Percentiles rank a stretch among this genome's conserved stretches.
These are phyloP conservation scores for Tetraselmis chui DNA, from an alignment of 139 green algal species.

Conservation along the genomic window DNA sequence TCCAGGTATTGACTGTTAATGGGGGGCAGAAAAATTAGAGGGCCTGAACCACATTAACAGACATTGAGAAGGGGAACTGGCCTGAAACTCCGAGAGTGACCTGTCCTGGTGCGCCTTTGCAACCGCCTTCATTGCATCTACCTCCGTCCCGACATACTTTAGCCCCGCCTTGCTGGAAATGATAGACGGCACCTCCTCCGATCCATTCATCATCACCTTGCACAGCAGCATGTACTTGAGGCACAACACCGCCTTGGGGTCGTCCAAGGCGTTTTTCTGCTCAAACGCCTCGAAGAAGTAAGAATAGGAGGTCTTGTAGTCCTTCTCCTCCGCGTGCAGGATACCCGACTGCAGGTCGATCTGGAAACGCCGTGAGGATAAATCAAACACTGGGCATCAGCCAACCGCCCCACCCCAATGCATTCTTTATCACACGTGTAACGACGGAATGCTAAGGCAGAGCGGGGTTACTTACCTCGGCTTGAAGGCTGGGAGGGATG, in stretches of 20 bases:
- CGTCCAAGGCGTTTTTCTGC: constrained; percentile 64
- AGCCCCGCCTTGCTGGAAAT: constrained; percentile 87
- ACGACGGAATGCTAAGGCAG: no score
- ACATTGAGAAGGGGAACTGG: neutral
- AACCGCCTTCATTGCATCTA: constrained; percentile 84
- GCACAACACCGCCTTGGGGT: constrained; percentile 62
- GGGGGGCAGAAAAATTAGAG: no score
- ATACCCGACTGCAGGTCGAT: constrained; percentile 89
- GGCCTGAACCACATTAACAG: no score
- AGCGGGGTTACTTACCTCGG: constrained; percentile 55
- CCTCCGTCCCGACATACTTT: constrained; percentile 61
- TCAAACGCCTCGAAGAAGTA: constrained; percentile 99
- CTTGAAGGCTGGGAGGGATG: constrained; percentile 82
- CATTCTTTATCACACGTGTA: no score
- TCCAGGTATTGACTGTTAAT: no score
- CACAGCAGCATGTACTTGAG: constrained; percentile 99
- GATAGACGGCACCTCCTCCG: constrained; percentile 72
- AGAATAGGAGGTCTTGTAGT: constrained; percentile 97
- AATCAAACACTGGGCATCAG: no score
- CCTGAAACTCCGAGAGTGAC: constrained; percentile 76
- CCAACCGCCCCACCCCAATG: no score
- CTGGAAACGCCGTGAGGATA: no score
- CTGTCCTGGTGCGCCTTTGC: constrained; percentile 80
- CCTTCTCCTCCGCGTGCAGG: constrained; percentile 94
- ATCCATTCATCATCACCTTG: constrained; percentile 73